These are phyloP conservation scores for Lactifluus volemus DNA, from an alignment of 768 basidiomycete species.

Conservation along the genomic window DNA sequence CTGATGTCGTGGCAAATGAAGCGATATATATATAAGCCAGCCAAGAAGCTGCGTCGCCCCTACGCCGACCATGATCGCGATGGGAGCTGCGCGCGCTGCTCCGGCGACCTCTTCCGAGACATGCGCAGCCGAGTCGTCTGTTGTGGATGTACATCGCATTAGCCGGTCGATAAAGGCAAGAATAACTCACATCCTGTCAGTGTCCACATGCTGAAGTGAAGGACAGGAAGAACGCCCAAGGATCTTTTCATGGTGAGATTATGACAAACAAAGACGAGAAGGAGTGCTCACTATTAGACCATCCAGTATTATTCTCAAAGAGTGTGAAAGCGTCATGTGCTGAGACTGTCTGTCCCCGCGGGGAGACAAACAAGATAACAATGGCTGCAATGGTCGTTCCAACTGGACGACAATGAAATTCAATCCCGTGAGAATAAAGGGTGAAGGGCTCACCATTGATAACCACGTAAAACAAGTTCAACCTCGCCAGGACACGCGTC, in stretches of 20 bases:
- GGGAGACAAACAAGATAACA: slow-evolving; percentile 46
- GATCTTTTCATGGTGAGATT: slow-evolving; percentile 33
- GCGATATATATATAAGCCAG: slow-evolving; percentile 60
- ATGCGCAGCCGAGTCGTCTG: slow-evolving; percentile 71
- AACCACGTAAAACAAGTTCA: slow-evolving; percentile 63
- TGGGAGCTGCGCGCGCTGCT: slow-evolving; percentile 54
- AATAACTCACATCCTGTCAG: slow-evolving; percentile 56
- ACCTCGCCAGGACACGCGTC: slow-evolving; percentile 51
- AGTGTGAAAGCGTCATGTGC: slow-evolving; percentile 59
- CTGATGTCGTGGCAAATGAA: slow-evolving; percentile 54
- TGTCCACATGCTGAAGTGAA: slow-evolving; percentile 75
- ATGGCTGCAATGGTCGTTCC: slow-evolving; percentile 60
- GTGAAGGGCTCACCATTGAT: slow-evolving; percentile 42
- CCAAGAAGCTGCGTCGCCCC: slow-evolving; percentile 50
- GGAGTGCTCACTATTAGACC: slow-evolving; percentile 45
- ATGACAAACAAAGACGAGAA: neutral
- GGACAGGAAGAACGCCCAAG: slow-evolving; percentile 65
- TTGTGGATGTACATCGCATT: neutral
- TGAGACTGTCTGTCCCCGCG: slow-evolving; percentile 47
- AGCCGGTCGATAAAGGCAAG: neutral
- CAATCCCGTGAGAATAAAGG: neutral
- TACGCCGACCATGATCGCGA: slow-evolving; percentile 60
- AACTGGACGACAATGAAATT: slow-evolving; percentile 30
- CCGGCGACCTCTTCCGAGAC: slow-evolving; percentile 65
- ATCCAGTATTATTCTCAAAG: slow-evolving; percentile 65